Conservation (phyloP, 2,329 filamentous ascomycete species). For the Botryotinia calthae region DNA sequence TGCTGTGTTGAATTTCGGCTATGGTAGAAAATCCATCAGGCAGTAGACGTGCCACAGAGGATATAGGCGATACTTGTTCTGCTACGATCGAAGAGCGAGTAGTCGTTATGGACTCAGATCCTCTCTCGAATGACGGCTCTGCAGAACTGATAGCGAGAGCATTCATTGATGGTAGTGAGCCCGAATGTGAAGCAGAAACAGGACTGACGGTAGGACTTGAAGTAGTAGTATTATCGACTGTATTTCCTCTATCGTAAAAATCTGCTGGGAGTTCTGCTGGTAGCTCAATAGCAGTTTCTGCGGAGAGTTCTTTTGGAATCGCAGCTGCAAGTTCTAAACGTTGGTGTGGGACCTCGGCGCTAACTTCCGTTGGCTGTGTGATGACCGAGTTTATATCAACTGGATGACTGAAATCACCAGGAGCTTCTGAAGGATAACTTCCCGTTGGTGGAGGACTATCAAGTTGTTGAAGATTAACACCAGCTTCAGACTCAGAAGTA, state of each 20-base stretch:
- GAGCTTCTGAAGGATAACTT: constrained; percentile 44
- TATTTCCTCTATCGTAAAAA: too few species aligned
- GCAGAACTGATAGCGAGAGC: background rate
- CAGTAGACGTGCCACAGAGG: background rate
- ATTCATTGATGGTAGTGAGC: background rate
- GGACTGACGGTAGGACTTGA: background rate
- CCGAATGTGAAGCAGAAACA: background rate
- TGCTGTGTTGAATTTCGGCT: background rate
- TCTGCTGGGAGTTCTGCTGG: background rate
- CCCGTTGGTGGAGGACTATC: constrained; percentile 46
- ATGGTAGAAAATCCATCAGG: background rate
- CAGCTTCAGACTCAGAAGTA: background rate
- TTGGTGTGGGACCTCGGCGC: constrained; percentile 30
- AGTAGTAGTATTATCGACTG: background rate
- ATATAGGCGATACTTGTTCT: background rate
- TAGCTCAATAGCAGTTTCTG: background rate
- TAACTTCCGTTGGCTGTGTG: constrained; percentile 46
- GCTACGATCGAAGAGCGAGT: background rate
- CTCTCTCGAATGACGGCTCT: background rate
- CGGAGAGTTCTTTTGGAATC: constrained; percentile 21
- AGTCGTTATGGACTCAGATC: background rate
- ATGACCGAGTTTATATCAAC: constrained; percentile 41
- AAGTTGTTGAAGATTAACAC: constrained; percentile 32
- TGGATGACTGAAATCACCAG: constrained; percentile 38
- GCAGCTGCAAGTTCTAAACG: constrained; percentile 32